Conservation (phyloP, 352 stramenopile species). For the Elongisporangium prolatum region DNA sequence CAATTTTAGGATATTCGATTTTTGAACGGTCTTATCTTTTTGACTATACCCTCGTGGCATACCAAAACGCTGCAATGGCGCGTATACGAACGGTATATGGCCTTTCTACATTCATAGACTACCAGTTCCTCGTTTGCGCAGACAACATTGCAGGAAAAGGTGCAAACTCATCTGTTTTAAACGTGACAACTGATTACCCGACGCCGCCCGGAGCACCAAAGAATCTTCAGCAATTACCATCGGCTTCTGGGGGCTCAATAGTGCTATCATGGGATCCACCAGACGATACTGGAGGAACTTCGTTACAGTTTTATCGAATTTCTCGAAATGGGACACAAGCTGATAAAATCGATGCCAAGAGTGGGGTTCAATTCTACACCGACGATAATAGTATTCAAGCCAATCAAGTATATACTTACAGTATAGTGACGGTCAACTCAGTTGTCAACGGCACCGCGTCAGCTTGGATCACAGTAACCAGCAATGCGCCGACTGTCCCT, state of each 20-base stretch:
- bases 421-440: slow-evolving; percentile 26
- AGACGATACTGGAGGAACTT: slow-evolving; percentile 28
- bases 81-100: slow-evolving; percentile 19
- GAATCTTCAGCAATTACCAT: slow-evolving; percentile 22
- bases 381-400: slow-evolving; percentile 24
- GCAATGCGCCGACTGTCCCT: slow-evolving; percentile 12
- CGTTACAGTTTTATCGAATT: slow-evolving; percentile 33
- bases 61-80: slow-evolving; percentile 8
- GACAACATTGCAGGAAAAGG: slow-evolving; percentile 33
- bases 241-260: slow-evolving; percentile 34
- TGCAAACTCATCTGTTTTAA: slow-evolving; percentile 24
- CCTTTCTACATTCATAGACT: slow-evolving; percentile 17
- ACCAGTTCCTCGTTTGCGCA: slow-evolving; percentile 32
- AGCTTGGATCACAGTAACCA: slow-evolving; percentile 14
- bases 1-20: slow-evolving; percentile 28
- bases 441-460: slow-evolving; percentile 4
- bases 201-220: slow-evolving; percentile 25
- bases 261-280: slow-evolving; percentile 33
- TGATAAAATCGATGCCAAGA: slow-evolving; percentile 1
- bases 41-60: slow-evolving; percentile 6
- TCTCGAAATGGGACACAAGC: slow-evolving; percentile 24
- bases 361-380: slow-evolving; percentile 11
- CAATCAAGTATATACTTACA: slow-evolving; percentile 33
- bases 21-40: slow-evolving; percentile 3
- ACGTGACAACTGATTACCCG: slow-evolving; percentile 18